Evolutionary conservation across 2,329 filamentous ascomycete genomes (phyloP).

Genomic region (Ustilaginoidea virens): DNA sequence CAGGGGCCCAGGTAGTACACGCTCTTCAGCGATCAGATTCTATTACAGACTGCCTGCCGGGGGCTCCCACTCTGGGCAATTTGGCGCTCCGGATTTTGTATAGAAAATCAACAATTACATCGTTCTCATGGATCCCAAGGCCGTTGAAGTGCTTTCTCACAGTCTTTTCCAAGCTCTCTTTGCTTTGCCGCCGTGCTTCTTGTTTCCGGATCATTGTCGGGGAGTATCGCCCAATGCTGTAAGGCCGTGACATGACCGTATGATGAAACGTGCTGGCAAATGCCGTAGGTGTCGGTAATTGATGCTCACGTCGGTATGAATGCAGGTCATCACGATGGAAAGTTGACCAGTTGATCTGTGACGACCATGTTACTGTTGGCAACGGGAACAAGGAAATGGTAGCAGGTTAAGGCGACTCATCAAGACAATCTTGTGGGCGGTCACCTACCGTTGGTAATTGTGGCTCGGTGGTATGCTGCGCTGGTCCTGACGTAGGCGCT

Average conservation of each 20-base stretch:
- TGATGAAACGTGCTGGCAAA: conserved; percentile 51
- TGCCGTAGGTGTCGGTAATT: conserved; percentile 52
- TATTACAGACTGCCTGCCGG: conserved; percentile 9
- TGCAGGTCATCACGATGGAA: conserved; percentile 56
- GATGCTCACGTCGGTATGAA: conserved; percentile 59
- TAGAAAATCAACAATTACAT: conserved; percentile 66
- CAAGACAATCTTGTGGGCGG: too few species aligned
- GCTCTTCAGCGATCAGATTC: conserved; percentile 21
- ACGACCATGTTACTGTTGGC: conserved; percentile 6
- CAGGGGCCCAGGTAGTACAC: too few species aligned
- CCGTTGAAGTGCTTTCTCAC: conserved; percentile 77
- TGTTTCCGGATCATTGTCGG: conserved; percentile 60
- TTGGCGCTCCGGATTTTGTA: conserved; percentile 42
- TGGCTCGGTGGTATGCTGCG: conserved; percentile 14
- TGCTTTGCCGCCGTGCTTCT: conserved; percentile 49
- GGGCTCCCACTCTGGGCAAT: conserved; percentile 10
- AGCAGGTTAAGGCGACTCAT: background rate
- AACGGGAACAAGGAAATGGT: background rate
- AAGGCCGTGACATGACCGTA: conserved; percentile 42
- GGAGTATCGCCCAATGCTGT: conserved; percentile 53
- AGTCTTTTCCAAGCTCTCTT: conserved; percentile 54
- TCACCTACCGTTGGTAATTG: conserved; percentile 19
- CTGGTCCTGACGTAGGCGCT: conserved; percentile 19
- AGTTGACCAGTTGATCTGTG: conserved; percentile 48
- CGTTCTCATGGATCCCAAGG: conserved; percentile 63